Evolutionary conservation across 306 rosid genomes (phyloP).

Genomic region (Vicia sativa): DNA sequence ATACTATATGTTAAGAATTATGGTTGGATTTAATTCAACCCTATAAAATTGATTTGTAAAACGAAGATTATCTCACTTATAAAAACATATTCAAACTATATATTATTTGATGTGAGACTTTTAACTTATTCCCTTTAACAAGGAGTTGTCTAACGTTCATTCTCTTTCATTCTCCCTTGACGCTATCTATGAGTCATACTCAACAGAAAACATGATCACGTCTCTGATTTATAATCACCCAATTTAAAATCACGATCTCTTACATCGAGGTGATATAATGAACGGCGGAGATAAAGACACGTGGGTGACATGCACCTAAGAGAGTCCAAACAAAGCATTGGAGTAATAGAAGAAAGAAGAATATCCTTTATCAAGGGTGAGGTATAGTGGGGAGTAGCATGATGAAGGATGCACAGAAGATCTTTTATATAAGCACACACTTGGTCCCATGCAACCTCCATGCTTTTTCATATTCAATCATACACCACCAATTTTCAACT

Average conservation of each 20-base stretch:
- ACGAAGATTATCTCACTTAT: too few species aligned
- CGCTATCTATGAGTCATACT: too few species aligned
- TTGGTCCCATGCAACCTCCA: conserved; percentile 49
- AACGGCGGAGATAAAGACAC: conserved; percentile 62
- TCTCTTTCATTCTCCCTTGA: too few species aligned
- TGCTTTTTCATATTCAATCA: conserved; percentile 56
- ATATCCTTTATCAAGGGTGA: conserved; percentile 29
- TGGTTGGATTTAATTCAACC: too few species aligned
- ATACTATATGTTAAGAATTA: too few species aligned
- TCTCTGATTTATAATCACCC: background rate
- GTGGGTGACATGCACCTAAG: conserved; percentile 67
- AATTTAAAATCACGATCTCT: conserved; percentile 36
- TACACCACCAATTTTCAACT: conserved; percentile 42
- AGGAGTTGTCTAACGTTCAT: too few species aligned
- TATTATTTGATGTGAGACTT: too few species aligned
- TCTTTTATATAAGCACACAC: conserved; percentile 39
- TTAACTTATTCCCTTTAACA: too few species aligned
- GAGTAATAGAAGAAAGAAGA: conserved; percentile 39
- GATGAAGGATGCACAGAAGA: conserved; percentile 55
- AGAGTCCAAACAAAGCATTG: conserved; percentile 2
- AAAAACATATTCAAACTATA: too few species aligned
- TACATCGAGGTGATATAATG: conserved; percentile 50
- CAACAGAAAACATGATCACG: background rate
- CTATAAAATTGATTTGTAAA: too few species aligned
- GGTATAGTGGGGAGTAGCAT: conserved; percentile 69